Conservation (phyloP, 345 rosid species). For the Aquilaria malaccensis region DNA sequence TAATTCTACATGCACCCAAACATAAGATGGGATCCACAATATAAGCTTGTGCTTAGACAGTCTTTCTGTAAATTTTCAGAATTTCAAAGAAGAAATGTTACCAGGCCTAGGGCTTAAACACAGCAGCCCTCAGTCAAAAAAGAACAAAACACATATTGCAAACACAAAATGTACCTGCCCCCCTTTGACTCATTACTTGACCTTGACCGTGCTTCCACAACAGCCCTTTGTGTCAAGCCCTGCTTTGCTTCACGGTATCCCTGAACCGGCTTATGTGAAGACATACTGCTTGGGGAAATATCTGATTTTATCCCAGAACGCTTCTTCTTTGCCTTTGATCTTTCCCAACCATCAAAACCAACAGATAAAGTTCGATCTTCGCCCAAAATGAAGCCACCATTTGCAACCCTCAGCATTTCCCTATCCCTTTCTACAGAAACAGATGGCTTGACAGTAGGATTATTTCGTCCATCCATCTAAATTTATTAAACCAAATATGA, state of each 20-base stretch:
- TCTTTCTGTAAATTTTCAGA: too few species aligned
- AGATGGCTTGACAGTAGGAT: conserved; percentile 52
- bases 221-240: conserved; percentile 55
- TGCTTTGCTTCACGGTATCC: conserved; percentile 71
- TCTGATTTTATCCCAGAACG: conserved; percentile 82
- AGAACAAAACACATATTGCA: too few species aligned
- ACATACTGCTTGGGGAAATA: conserved; percentile 32
- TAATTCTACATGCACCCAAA: too few species aligned
- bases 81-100: too few species aligned
- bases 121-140: neutral
- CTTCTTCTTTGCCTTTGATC: conserved; percentile 82
- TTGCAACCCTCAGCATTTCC: conserved; percentile 56
- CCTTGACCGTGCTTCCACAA: conserved; percentile 51
- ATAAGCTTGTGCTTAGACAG: too few species aligned
- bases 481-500: conserved; percentile 25
- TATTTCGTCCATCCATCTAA: conserved; percentile 66
- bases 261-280: conserved; percentile 49
- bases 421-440: conserved; percentile 67
- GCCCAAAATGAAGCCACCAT: conserved; percentile 45
- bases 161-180: conserved; percentile 40
- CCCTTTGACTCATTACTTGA: conserved; percentile 68
- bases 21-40: too few species aligned
- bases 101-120: too few species aligned
- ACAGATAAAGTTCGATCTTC: conserved; percentile 69
- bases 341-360: conserved; percentile 90